Percentiles rank a stretch among this genome's conserved stretches.
These are phyloP conservation scores for Scedosporium apiospermum DNA, from an alignment of 2,329 filamentous ascomycete genomes.

Conservation along the genomic window DNA sequence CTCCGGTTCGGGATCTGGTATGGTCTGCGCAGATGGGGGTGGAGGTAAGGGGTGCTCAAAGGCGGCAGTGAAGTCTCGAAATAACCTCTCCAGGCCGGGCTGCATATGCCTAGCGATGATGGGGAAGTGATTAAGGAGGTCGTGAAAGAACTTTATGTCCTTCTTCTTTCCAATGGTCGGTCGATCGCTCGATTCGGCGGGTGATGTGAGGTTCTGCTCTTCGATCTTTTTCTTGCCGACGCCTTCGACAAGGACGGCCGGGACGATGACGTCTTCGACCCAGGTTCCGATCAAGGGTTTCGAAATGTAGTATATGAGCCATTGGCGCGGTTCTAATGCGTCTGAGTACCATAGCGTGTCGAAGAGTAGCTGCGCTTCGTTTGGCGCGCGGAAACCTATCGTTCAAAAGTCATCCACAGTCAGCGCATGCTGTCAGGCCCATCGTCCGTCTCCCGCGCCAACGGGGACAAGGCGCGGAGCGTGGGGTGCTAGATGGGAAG, in stretches of 20 bases:
- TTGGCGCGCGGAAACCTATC: conserved; percentile 79
- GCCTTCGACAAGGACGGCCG: conserved; percentile 49
- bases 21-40: conserved; percentile 52
- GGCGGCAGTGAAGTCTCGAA: conserved; percentile 78
- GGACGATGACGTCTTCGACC: conserved; percentile 63
- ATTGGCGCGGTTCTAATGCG: conserved; percentile 80
- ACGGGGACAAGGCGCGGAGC: neutral
- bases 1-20: conserved; percentile 33
- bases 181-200: conserved; percentile 30
- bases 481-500: neutral
- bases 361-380: conserved; percentile 76
- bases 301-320: conserved; percentile 95
- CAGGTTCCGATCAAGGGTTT: conserved; percentile 75
- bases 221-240: conserved; percentile 28
- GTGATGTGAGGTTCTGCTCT: conserved; percentile 11
- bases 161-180: conserved; percentile 61
- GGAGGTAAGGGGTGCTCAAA: conserved; percentile 78
- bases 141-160: conserved; percentile 82
- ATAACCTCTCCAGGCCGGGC: conserved; percentile 76
- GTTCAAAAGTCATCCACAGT: neutral
- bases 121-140: conserved; percentile 83
- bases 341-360: conserved; percentile 87
- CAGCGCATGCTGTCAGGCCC: conserved; percentile 3
- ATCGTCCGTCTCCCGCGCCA: neutral
- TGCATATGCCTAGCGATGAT: conserved; percentile 97